Percentiles rank a stretch among this genome's conserved stretches.
phyloP scores from a whole-genome alignment of 2,329 filamentous ascomycete species.

The Chaetomium olivaceum region DNA sequence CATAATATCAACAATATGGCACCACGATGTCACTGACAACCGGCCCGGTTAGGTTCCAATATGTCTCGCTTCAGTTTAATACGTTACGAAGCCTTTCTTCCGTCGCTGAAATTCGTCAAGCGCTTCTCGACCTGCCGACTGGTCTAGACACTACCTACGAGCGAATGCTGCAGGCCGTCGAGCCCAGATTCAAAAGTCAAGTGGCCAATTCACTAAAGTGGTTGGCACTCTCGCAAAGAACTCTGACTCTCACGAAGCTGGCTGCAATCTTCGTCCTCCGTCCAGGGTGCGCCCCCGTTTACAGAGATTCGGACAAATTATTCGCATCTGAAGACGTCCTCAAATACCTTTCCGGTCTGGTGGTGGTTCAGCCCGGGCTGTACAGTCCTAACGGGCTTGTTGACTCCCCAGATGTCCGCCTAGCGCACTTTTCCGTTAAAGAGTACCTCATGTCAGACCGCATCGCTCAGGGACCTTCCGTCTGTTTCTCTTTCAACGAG shows the following conservation, averaged over 20 bases:
- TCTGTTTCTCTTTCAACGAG: background rate
- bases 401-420: no score
- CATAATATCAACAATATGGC: no score
- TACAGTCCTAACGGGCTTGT: no score
- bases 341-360: background rate
- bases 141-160: constrained; percentile 10
- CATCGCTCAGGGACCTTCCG: background rate
- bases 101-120: background rate
- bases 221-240: background rate
- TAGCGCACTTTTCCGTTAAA: background rate
- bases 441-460: background rate
- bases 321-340: constrained; percentile 1
- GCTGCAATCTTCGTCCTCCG: background rate
- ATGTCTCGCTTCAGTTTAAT: constrained; percentile 6
- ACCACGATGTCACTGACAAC: no score
- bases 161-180: background rate
- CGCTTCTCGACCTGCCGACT: background rate
- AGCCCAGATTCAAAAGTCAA: background rate
- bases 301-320: background rate
- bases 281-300: background rate
- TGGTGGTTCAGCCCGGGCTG: no score
- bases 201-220: constrained; percentile 1
- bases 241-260: background rate
- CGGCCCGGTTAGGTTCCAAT: no score
- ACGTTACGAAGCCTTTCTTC: constrained; percentile 1